Conservation (phyloP, 2,329 filamentous ascomycete species). For the Cyanodermella asteris region DNA sequence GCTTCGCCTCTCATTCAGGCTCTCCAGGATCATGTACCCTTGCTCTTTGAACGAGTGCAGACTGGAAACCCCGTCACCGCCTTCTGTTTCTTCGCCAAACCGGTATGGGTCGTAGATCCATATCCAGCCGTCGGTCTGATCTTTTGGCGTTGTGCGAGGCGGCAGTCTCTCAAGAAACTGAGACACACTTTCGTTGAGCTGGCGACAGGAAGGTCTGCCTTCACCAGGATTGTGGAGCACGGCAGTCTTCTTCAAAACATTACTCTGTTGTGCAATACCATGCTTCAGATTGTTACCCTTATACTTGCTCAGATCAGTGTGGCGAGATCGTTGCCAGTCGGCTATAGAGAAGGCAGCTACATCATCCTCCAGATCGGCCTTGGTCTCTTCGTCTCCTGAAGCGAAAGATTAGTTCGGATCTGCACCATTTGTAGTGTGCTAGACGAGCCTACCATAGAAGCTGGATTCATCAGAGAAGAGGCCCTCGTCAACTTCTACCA, state of each 20-base stretch:
- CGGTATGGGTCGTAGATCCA: constrained; percentile 43
- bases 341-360: constrained; percentile 32
- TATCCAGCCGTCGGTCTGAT: constrained; percentile 40
- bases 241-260: too few species aligned
- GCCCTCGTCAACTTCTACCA: too few species aligned
- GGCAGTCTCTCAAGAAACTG: constrained; percentile 48
- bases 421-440: not conserved
- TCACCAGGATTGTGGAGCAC: constrained; percentile 34
- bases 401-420: constrained; percentile 1
- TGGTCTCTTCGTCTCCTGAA: constrained; percentile 33
- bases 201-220: constrained; percentile 32
- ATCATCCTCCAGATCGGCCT: constrained; percentile 25
- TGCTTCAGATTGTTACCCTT: constrained; percentile 1
- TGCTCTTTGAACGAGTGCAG: constrained; percentile 33
- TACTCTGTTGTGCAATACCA: not conserved
- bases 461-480: constrained; percentile 21
- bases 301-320: constrained; percentile 13
- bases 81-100: constrained; percentile 23
- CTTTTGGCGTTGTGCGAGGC: constrained; percentile 35
- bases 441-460: constrained; percentile 17
- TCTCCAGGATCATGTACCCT: constrained; percentile 32
- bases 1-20: constrained; percentile 23
- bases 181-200: constrained; percentile 38
- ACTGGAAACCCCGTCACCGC: too few species aligned
- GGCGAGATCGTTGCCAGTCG: constrained; percentile 12